Conservation (phyloP, 2,329 filamentous ascomycete species). For the Alternaria tenuissima region DNA sequence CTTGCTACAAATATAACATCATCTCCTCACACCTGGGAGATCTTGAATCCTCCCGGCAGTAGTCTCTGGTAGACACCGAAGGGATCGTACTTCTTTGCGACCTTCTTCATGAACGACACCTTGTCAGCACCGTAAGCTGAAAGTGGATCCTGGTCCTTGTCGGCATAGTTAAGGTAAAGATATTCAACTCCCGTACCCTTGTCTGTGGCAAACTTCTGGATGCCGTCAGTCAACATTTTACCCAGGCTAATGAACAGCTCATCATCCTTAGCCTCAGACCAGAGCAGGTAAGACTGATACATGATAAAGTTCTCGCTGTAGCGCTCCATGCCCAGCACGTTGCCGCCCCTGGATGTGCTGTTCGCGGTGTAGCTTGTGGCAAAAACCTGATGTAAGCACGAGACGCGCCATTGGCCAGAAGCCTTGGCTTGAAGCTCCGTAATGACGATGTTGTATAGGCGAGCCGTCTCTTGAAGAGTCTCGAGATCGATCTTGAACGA, state of each 20-base stretch:
- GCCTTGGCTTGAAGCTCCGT: background rate
- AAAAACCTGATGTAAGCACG: conserved; percentile 31
- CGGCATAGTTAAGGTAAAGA: conserved; percentile 48
- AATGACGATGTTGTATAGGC: background rate
- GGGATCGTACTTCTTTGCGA: conserved; percentile 52
- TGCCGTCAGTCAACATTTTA: conserved; percentile 18
- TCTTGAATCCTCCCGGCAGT: conserved; percentile 55
- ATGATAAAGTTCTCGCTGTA: conserved; percentile 28
- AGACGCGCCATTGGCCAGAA: conserved; percentile 13
- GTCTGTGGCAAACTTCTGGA: conserved; percentile 17
- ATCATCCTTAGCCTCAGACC: conserved; percentile 17
- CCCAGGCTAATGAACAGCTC: conserved; percentile 1
- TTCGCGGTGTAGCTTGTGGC: conserved; percentile 24
- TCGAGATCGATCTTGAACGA: conserved; percentile 1
- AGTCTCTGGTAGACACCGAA: conserved; percentile 50
- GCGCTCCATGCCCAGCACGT: conserved; percentile 33
- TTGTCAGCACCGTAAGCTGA: conserved; percentile 53
- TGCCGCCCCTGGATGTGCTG: conserved; percentile 27
- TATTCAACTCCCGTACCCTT: conserved; percentile 18
- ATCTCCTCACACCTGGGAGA: conserved; percentile 6
- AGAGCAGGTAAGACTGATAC: conserved; percentile 22
- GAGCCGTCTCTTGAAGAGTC: background rate
- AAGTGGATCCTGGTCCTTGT: conserved; percentile 46
- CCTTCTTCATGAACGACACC: conserved; percentile 40
- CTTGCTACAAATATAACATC: background rate